Evolutionary conservation across 75 land plant species (phyloP).

Genomic region (Pinus taeda): DNA sequence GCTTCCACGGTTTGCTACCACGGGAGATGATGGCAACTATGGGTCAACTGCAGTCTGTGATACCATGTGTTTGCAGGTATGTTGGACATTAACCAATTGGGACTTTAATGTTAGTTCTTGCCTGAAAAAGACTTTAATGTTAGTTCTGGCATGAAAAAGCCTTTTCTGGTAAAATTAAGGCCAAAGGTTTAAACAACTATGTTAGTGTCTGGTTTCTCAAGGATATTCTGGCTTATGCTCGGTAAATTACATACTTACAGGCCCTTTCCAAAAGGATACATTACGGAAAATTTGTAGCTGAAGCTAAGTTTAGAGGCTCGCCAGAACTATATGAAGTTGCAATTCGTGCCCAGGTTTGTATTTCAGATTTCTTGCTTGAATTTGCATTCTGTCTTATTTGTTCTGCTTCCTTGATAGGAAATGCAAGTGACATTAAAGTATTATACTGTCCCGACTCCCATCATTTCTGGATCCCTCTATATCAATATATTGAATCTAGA

Average conservation of each 20-base stretch:
- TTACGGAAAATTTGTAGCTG: constrained; percentile 91
- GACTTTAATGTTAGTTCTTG: not conserved
- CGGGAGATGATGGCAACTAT: constrained; percentile 89
- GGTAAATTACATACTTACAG: constrained; percentile 28
- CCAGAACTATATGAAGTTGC: constrained; percentile 56
- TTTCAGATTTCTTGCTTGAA: not conserved
- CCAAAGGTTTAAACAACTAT: not conserved
- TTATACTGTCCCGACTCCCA: not conserved
- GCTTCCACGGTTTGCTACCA: constrained; percentile 64
- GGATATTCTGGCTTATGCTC: not conserved
- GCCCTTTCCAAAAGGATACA: constrained; percentile 93
- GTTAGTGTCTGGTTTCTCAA: not conserved
- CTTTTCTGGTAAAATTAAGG: not conserved
- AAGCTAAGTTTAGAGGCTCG: constrained; percentile 76
- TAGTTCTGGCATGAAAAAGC: not conserved
- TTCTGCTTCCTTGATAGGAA: not conserved
- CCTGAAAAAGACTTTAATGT: too few relatives aligned
- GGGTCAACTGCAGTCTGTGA: constrained; percentile 95
- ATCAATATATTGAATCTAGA: not conserved
- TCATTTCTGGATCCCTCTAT: not conserved
- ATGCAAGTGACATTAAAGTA: not conserved
- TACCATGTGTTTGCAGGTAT: constrained; percentile 91
- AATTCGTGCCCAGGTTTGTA: constrained; percentile 69
- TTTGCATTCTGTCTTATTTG: constrained; percentile 1
- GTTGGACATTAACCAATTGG: not conserved